Conservation (phyloP, 345 rosid species). For the Ceriops tagal region DNA sequence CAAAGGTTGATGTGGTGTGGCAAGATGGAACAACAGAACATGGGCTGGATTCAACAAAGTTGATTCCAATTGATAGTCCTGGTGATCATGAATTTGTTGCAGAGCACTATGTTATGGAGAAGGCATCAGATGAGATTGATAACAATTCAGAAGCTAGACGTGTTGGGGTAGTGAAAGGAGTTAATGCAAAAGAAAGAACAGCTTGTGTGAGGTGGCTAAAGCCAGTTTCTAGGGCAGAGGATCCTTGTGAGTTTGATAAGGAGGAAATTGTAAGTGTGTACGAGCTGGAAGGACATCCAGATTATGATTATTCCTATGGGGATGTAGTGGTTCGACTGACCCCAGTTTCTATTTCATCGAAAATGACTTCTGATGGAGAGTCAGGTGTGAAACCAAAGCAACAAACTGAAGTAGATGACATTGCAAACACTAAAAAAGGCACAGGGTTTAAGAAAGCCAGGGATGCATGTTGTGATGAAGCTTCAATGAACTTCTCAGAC, state of each 20-base stretch:
- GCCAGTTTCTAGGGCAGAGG: conserved; percentile 66
- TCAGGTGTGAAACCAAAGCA: conserved; percentile 35
- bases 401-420: conserved; percentile 31
- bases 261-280: conserved; percentile 92
- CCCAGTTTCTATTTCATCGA: conserved; percentile 48
- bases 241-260: conserved; percentile 78
- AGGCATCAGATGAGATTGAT: conserved; percentile 69
- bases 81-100: conserved; percentile 97
- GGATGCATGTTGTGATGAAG: conserved; percentile 34
- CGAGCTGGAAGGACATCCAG: conserved; percentile 93
- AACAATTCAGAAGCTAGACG: conserved; percentile 57
- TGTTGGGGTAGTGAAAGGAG: conserved; percentile 82
- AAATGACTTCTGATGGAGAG: conserved; percentile 32
- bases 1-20: conserved; percentile 80
- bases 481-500: conserved; percentile 39
- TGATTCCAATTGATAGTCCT: conserved; percentile 93
- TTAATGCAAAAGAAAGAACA: conserved; percentile 89
- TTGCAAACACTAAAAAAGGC: conserved; percentile 25
- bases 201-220: conserved; percentile 85
- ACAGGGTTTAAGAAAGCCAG: conserved; percentile 36
- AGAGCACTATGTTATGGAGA: conserved; percentile 93
- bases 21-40: conserved; percentile 71
- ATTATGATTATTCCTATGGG: conserved; percentile 94
- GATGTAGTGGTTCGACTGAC: conserved; percentile 83
- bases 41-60: conserved; percentile 47